Evolutionary conservation across 2,329 filamentous ascomycete genomes (phyloP).

Genomic region (Hortaea werneckii): DNA sequence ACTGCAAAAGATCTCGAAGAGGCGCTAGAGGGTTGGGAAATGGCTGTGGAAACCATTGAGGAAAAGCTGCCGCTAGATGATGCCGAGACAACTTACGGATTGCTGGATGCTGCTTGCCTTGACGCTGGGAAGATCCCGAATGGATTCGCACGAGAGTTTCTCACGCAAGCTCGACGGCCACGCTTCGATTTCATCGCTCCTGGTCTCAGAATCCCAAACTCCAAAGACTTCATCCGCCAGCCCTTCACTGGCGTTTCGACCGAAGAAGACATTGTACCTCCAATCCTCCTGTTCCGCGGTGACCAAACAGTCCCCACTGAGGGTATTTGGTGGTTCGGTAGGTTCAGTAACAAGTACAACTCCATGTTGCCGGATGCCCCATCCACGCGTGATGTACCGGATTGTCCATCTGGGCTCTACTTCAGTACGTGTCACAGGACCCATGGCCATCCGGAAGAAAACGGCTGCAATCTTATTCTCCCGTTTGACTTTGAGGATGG

Average conservation of each 20-base stretch:
- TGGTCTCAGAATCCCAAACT: not conserved
- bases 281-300: not conserved
- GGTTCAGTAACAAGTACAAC: not conserved
- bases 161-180: not conserved
- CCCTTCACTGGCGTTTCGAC: too few species aligned
- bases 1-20: not conserved
- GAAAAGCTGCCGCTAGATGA: not conserved
- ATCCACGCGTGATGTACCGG: too few species aligned
- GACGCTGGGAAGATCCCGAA: not conserved
- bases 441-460: not conserved
- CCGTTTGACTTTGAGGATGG: slow-evolving; percentile 1
- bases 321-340: not conserved
- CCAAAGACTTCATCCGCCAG: not conserved
- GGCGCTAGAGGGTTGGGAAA: not conserved
- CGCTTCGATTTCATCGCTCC: not conserved
- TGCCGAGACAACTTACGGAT: not conserved
- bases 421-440: not conserved
- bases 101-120: not conserved
- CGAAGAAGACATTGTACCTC: not conserved
- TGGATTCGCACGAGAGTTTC: not conserved
- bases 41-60: not conserved
- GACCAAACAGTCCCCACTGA: too few species aligned
- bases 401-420: not conserved
- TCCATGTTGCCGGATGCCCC: not conserved
- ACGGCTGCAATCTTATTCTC: not conserved